Evolutionary conservation across 371 early-diverging fungal species (phyloP), one percentile per base, ranked within the genome.

Genomic region (Mortierella sp.): DNA sequence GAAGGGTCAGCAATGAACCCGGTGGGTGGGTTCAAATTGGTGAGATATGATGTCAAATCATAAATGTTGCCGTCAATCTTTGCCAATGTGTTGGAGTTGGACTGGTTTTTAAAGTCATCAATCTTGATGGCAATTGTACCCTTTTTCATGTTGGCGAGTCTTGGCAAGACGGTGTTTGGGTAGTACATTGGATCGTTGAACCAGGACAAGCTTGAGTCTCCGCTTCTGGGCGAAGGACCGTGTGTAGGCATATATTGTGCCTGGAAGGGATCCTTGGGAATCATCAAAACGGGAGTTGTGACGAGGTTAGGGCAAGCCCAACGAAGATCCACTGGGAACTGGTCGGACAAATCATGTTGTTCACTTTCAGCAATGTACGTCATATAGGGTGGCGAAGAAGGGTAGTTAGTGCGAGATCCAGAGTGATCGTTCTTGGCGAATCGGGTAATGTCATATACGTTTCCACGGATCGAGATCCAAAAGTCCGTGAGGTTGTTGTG

Each of bases 31-130:
- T 59, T 66, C 22, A 65, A 35, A 43, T 83, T 83, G 28, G 26
- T 61, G 35, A 87, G 68, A 61, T 90, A 90, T 12, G 64, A 31
- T 23, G 86, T 87, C 34, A 93, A 64, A 72, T 92, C 92, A 57
- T 87, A 92, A 5, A 93, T 89, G 57, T 87, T 86, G 51, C 86
- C 86, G 63, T 90, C 83, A 47, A 91, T 88, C 45, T 86, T 83
- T n/a, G 89, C 85, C 84, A 86, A 90, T 35, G 76, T 76, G 71
- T 77, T 75, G 40, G 85, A 73, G 26, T 76, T 76, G 6, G 81
- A 79, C 74, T 85, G 72, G 64, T 80, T 70, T 28, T 53, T 47
- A 40, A 85, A 83, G 47, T 58, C 55, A 29, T 77, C 73, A 28
- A 55, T 58, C 22, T 76, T 71, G 75, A 86, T 86, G 2, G 83